Base-by-base conservation (phyloP, 2,329 filamentous ascomycete species). In the Penicillium sp. region DNA sequence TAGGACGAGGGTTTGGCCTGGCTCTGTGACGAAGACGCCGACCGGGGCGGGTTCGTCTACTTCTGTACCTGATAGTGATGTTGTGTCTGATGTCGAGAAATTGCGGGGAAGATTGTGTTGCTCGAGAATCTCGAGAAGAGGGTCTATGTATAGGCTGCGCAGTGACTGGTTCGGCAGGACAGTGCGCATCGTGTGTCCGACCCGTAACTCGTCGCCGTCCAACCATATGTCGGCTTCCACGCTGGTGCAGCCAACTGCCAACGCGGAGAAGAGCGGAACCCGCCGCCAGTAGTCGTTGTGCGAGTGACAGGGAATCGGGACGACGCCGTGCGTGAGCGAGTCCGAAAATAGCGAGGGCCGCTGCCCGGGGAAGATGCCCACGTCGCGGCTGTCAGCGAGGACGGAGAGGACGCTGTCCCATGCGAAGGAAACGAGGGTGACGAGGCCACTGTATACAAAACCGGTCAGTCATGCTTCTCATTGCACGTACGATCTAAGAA, bases 221-320 rank as follows among this genome's bases (percentile, higher is more conserved):
- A 85, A 77, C 86, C 87, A 91, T 22, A 91, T 83, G 68, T 91
- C 89, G 2, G 87, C 88, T 74, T 91, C 89, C 3, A 90, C 80
- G 10, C 86, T 83, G 5, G 84, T 83, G 65, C 86, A 89, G 6
- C 86, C 85, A 5, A 82, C 81, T 7, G 77, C 72, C 1, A 88
- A 72, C 22, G 88, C 89, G 11, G 85, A 85, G 66, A 84, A 87
- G 3, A 91, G 78, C 0, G 88, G 88, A 0, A 84, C 78, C 17
- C 79, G 78, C 51, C 86, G 83, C 85, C 86, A 88, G 73, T 90
- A 91, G 71, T 91, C 88, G 66, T 90, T 90, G 70, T 90, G 88
- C 1, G 85, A 88, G 71, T 90, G 87, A 62, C 86, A 88, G 1
- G 79, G 76, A 34, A 87, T 81, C 1, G 86, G 85, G 2, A 78